These are phyloP conservation scores for Hypoxylon subgilvum DNA, from an alignment of 495 filamentous ascomycete genomes.

Conservation along the genomic window DNA sequence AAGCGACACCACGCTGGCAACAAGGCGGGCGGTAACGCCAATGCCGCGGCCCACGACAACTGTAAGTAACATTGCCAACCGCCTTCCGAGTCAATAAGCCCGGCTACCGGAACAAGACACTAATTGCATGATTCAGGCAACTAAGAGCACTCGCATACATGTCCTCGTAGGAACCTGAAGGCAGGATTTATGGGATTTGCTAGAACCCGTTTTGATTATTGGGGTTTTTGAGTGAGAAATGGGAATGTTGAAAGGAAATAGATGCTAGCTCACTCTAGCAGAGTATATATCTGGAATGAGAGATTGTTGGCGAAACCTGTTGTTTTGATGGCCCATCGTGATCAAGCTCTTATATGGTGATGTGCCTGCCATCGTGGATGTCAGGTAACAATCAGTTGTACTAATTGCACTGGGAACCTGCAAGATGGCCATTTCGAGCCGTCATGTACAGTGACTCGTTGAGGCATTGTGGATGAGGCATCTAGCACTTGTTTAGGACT, in stretches of 20 bases:
- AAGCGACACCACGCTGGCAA: conserved; percentile 38
- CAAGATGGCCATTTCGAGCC: too few relatives aligned
- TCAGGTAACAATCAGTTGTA: too few relatives aligned
- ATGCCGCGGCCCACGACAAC: conserved; percentile 12
- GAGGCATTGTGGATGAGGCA: too few relatives aligned
- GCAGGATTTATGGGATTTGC: background rate
- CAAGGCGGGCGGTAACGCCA: conserved; percentile 23
- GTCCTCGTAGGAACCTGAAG: background rate
- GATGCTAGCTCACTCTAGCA: conserved; percentile 17
- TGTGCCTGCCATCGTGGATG: too few relatives aligned
- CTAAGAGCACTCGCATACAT: conserved; percentile 1
- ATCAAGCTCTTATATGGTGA: too few relatives aligned
- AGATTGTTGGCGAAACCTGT: conserved; percentile 21
- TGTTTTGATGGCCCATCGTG: background rate
- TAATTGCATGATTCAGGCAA: conserved; percentile 8
- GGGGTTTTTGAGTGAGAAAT: background rate
- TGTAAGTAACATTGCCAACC: conserved; percentile 15
- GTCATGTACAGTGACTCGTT: too few relatives aligned
- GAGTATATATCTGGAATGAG: conserved; percentile 26
- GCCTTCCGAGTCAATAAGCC: background rate
- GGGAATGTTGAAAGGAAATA: conserved; percentile 13
- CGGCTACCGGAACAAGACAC: background rate
- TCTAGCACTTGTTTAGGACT: too few relatives aligned
- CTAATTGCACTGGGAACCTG: too few relatives aligned
- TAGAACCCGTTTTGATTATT: background rate